Conservation (phyloP, 2,329 filamentous ascomycete genomes). For the Fusarium beomiforme region DNA sequence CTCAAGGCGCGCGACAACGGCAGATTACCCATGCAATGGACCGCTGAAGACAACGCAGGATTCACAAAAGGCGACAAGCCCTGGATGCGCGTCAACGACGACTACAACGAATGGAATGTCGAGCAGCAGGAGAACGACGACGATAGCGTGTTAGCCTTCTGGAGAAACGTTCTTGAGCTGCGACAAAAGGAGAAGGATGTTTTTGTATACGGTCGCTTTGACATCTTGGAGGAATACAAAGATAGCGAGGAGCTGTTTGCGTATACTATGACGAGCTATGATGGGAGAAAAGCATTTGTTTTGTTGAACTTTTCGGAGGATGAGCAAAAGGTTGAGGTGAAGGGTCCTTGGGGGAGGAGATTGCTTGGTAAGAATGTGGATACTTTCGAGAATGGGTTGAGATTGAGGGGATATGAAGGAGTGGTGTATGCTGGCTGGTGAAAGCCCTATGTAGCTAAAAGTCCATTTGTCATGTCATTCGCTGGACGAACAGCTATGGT, state of each 20-base stretch:
- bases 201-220: conserved; percentile 36
- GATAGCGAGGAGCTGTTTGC: conserved; percentile 33
- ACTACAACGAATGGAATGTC: conserved; percentile 36
- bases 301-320: conserved; percentile 35
- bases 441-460: too few relatives aligned
- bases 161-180: conserved; percentile 25
- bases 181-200: conserved; percentile 31
- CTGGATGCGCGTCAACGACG: conserved; percentile 45
- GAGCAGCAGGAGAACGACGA: conserved; percentile 8
- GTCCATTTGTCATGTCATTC: too few relatives aligned
- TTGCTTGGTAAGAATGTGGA: not conserved
- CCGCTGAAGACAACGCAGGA: conserved; percentile 58
- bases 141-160: conserved; percentile 31
- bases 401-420: not conserved
- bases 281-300: conserved; percentile 24
- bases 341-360: not conserved
- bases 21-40: conserved; percentile 59
- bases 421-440: not conserved
- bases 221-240: not conserved
- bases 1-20: conserved; percentile 44
- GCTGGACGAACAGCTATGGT: too few relatives aligned
- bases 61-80: conserved; percentile 37
- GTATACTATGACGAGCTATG: conserved; percentile 35
- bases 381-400: rapidly evolving
- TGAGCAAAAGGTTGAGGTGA: not conserved